Evolutionary conservation across 371 early-diverging fungal genomes (phyloP), one percentile per base, ranked within the genome.

Genomic region (Mortierella sp.): DNA sequence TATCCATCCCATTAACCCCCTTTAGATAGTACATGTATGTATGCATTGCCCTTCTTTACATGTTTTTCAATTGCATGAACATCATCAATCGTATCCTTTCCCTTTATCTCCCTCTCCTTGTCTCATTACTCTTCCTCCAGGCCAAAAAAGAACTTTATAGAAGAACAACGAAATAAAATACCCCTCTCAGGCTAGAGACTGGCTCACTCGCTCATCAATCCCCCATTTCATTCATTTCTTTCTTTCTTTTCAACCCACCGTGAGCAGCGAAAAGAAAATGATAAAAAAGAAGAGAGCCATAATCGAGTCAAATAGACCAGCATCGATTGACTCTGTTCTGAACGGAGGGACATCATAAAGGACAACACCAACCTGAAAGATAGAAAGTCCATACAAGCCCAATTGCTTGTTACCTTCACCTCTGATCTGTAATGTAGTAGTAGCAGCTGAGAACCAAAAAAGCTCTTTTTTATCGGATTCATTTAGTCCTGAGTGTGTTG

Each of bases 401-500:
- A 50, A 8, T 63, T 63, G 16, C 34, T 63, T 19, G 28, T 9
- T 60, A 13, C 14, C 60, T 1, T 26, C 26, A 3, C 16, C n/a
- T 31, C 9, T 31, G 31, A 19, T 31, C 8, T 63, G 5, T 5
- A 11, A 13, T 11, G n/a, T n/a, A n/a, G 57, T 57, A n/a, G 26
- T 14, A 63, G 63, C 34, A 63, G 42, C 68, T 68, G 68, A 68
- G 68, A 68, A 68, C 68, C 34, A 68, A 55, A 57, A 24, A 68
- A 42, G 68, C 68, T 68, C 68, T 68, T 38, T 19, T 42, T 38
- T 38, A 68, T 68, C 68, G 68, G 42, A 68, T 68, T 68, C 44
- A 38, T 38, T 68, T 68, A 38, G 42, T 42, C 6, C 7, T 42
- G 65, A 16, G 31, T 60, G 31, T 28, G 60, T 60, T 3, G 6